Evolutionary conservation across 2,329 filamentous ascomycete genomes (phyloP).

Genomic region (Fusarium ambrosium): DNA sequence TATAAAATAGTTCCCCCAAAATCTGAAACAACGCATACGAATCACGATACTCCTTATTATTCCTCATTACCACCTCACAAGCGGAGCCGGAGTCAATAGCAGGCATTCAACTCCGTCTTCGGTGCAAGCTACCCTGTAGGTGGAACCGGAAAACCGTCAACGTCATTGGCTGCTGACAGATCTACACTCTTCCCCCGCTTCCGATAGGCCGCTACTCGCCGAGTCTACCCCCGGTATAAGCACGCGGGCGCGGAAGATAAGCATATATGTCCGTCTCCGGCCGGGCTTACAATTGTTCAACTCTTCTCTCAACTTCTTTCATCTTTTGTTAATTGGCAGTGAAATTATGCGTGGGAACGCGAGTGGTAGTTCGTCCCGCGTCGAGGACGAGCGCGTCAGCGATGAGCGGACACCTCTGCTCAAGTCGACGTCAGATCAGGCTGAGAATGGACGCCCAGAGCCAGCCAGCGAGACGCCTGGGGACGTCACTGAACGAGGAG

Average conservation of each 20-base stretch:
- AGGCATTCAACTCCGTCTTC: constrained; percentile 10
- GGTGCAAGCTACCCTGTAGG: constrained; percentile 16
- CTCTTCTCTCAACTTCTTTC: neutral
- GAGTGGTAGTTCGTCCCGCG: constrained; percentile 20
- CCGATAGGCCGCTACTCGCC: constrained; percentile 24
- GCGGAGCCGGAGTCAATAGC: neutral
- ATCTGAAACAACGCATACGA: neutral
- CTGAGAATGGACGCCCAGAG: constrained; percentile 17
- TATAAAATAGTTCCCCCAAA: neutral
- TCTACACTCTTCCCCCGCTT: constrained; percentile 8
- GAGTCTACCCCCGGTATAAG: neutral
- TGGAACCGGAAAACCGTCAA: neutral
- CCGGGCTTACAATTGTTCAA: neutral
- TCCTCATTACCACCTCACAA: neutral
- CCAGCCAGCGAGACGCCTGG: constrained; percentile 21
- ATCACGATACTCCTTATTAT: neutral
- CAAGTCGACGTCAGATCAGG: constrained; percentile 32
- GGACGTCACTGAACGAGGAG: constrained; percentile 11
- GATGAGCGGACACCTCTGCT: constrained; percentile 48
- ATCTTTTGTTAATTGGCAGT: neutral
- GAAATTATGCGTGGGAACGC: constrained; percentile 36
- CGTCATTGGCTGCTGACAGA: constrained; percentile 29
- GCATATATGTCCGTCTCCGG: neutral
- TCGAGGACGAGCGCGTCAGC: constrained; percentile 26
- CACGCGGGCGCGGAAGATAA: neutral